These are phyloP conservation scores for Cercospora sesami DNA, from an alignment of 2,329 filamentous ascomycete species.

Conservation along the genomic window DNA sequence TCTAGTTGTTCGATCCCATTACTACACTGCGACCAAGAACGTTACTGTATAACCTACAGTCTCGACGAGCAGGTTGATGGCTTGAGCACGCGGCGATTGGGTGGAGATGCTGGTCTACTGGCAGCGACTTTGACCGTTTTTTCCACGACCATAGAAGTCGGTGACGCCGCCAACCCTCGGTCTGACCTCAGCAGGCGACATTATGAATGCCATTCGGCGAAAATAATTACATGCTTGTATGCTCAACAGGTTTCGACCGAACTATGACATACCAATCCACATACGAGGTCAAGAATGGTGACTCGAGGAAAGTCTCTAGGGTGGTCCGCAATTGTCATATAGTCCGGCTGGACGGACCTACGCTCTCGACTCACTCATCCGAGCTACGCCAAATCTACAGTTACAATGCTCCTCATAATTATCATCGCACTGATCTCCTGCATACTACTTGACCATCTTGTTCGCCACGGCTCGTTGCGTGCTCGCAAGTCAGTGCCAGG, in stretches of 20 bases:
- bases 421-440: background rate
- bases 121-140: no score
- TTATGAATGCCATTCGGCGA: background rate
- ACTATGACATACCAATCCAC: background rate
- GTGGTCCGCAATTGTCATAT: background rate
- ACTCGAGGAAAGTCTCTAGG: background rate
- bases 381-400: background rate
- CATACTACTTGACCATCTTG: background rate
- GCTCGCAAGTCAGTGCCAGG: background rate
- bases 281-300: background rate
- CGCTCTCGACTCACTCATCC: background rate
- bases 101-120: background rate
- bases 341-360: background rate
- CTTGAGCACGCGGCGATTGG: background rate
- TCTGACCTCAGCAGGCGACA: background rate
- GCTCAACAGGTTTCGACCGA: background rate
- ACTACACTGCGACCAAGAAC: background rate
- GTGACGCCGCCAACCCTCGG: background rate
- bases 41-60: background rate
- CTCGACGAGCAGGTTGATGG: background rate
- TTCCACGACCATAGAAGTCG: background rate
- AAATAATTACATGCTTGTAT: background rate
- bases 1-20: background rate
- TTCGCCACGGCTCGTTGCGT: background rate
- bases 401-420: background rate